phyloP scores from a whole-genome alignment of 257 asterid species.

The Pogostemon cablin region DNA sequence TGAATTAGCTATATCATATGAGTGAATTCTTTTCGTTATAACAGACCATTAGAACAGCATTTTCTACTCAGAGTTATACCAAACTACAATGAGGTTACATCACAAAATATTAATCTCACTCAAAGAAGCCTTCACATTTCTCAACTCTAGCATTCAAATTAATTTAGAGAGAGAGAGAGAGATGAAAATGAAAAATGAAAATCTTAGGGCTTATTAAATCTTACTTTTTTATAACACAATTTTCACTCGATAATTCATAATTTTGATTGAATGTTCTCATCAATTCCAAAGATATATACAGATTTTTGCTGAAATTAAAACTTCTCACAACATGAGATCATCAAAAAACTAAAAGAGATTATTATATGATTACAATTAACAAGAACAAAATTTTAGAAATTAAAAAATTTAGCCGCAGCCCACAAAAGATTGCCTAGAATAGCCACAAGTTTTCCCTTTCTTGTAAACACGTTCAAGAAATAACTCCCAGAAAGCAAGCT shows the following conservation, averaged over 20 bases:
- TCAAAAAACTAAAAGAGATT: background rate
- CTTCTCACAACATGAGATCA: background rate
- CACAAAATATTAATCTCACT: background rate
- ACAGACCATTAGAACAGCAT: background rate
- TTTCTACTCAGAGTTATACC: background rate
- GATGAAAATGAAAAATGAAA: background rate
- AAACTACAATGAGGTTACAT: background rate
- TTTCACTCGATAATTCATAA: too few relatives aligned
- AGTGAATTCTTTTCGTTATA: background rate
- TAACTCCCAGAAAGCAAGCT: background rate
- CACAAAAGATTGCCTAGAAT: background rate
- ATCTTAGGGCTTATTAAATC: too few relatives aligned
- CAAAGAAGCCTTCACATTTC: background rate
- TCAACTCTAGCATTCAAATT: background rate
- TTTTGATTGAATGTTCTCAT: too few relatives aligned
- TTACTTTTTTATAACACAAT: too few relatives aligned
- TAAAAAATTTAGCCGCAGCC: conserved; percentile 1
- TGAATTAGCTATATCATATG: background rate
- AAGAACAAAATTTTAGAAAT: background rate
- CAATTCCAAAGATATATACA: too few relatives aligned
- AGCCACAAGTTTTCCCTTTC: background rate
- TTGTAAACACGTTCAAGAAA: background rate
- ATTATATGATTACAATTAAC: background rate
- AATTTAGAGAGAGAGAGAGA: background rate
- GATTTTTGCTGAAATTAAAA: too few relatives aligned